Evolutionary conservation across 2,329 filamentous ascomycete genomes (phyloP).

Genomic region (Fusarium udum): DNA sequence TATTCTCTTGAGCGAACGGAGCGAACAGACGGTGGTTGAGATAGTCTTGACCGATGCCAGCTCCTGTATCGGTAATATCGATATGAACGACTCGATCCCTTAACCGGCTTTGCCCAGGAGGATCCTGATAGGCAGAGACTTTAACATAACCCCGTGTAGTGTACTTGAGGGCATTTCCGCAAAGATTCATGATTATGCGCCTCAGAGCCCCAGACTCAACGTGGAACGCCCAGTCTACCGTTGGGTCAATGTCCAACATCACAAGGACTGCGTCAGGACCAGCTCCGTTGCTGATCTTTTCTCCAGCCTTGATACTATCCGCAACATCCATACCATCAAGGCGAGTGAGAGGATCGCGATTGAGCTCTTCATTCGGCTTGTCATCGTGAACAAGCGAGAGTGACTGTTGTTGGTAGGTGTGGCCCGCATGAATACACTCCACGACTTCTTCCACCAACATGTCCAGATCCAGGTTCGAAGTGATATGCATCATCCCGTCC

Average conservation of each 20-base stretch:
- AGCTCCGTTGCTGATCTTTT: neutral
- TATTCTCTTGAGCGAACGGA: constrained; percentile 72
- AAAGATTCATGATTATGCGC: constrained; percentile 69
- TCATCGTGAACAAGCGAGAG: constrained; percentile 7
- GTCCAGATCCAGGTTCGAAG: constrained; percentile 45
- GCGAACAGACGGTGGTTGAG: constrained; percentile 68
- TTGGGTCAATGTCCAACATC: constrained; percentile 53
- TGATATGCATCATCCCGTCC: constrained; percentile 31
- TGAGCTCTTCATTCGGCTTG: neutral
- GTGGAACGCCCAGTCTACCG: constrained; percentile 61
- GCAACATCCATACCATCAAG: constrained; percentile 26
- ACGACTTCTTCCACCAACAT: constrained; percentile 57
- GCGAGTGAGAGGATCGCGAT: neutral
- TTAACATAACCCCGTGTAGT: constrained; percentile 53
- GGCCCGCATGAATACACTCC: constrained; percentile 57
- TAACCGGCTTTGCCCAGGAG: neutral
- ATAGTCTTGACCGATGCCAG: constrained; percentile 72
- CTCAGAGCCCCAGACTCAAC: constrained; percentile 62
- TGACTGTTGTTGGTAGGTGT: constrained; percentile 36
- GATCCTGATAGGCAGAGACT: constrained; percentile 41
- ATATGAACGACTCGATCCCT: constrained; percentile 45
- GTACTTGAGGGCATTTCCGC: constrained; percentile 71
- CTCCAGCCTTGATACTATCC: neutral
- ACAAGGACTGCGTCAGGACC: constrained; percentile 32
- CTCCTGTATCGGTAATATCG: constrained; percentile 70